Base-by-base conservation (phyloP, 139 green algal species). In the Astrephomene gubernaculifera region DNA sequence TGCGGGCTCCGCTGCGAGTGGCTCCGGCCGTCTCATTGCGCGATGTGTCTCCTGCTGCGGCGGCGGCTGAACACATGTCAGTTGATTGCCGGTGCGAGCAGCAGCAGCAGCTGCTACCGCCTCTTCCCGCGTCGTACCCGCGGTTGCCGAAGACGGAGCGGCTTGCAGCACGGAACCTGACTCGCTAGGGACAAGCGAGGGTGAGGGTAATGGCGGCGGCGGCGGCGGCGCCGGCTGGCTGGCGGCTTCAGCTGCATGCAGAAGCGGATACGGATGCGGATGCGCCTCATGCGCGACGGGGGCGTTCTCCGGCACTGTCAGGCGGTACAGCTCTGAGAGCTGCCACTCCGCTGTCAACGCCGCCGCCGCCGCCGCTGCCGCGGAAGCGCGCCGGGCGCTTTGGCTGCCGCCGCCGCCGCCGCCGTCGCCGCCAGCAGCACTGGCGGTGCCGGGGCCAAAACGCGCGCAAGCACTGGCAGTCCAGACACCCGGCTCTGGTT, bases 281-380 rank as follows among this genome's bases (percentile, higher is more conserved):
- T 49, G 72, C 72, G 45, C 24, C 14, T 67, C 33, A 49, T 63
- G 72, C 33, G 54, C 72, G 45, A 49, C 72, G 24, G 72, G 12
- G 22, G 49, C 44, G 0, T 52, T 21, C 45, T 49, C 72, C 49
- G 72, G 72, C 25, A 68, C 72, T 17, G 49, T 43, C 5, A 67
- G 49, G 5, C 53, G 73, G 73, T 81, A 81, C 73, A 81, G 54
- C 33, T 70, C 73, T 0, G 73, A 81, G 14, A 54, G 35, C 35
- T 53, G 52, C 73, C 73, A 81, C 1, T 36, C 71, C 10, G 71
- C 43, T 7, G n/a, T n/a, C n/a, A n/a, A n/a, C n/a, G 63, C 19
- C 19, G 57, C 57, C 19, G 57, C 57, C 60, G 63, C 63, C 7
- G 63, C 41, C n/a, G 63, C 57, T 27, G 57, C 24, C 19, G 17